These are phyloP conservation scores for Aspergillus incahuasiensis DNA, from an alignment of 495 filamentous ascomycete genomes.

Conservation along the genomic window DNA sequence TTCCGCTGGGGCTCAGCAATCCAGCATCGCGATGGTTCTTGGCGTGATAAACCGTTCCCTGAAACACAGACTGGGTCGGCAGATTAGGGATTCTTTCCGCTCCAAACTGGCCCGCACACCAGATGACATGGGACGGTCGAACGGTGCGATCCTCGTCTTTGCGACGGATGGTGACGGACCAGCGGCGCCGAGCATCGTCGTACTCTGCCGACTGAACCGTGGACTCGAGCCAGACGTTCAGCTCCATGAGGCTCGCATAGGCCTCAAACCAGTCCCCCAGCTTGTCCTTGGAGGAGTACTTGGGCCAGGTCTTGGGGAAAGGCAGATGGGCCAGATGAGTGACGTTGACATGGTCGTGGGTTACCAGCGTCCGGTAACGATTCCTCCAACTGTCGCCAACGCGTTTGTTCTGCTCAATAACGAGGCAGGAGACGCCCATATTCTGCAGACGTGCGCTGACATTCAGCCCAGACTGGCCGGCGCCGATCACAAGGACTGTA, in stretches of 20 bases:
- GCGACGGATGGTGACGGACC: slow-evolving; percentile 55
- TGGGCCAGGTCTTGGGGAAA: slow-evolving; percentile 62
- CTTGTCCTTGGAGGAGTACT: slow-evolving; percentile 76
- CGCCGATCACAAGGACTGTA: slow-evolving; percentile 62
- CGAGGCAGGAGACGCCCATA: slow-evolving; percentile 55
- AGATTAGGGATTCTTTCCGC: slow-evolving; percentile 31
- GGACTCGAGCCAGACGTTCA: slow-evolving; percentile 67
- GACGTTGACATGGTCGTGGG: slow-evolving; percentile 70
- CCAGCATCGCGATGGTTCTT: slow-evolving; percentile 37
- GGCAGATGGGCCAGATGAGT: slow-evolving; percentile 69
- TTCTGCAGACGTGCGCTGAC: slow-evolving; percentile 64
- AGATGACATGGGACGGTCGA: slow-evolving; percentile 40
- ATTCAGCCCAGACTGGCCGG: slow-evolving; percentile 51
- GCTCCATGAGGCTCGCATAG: slow-evolving; percentile 65
- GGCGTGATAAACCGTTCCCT: slow-evolving; percentile 46
- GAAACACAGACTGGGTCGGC: slow-evolving; percentile 36
- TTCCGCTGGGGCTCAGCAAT: slow-evolving; percentile 39
- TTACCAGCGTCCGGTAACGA: slow-evolving; percentile 49
- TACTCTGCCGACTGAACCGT: slow-evolving; percentile 47
- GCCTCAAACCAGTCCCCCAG: slow-evolving; percentile 70
- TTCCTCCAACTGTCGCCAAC: slow-evolving; percentile 77
- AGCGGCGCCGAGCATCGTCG: slow-evolving; percentile 47
- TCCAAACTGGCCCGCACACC: neutral
- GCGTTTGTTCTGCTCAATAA: slow-evolving; percentile 60
- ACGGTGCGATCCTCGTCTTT: slow-evolving; percentile 37